phyloP scores from a whole-genome alignment of 495 filamentous ascomycete genomes.

The Podospora tetraspora region DNA sequence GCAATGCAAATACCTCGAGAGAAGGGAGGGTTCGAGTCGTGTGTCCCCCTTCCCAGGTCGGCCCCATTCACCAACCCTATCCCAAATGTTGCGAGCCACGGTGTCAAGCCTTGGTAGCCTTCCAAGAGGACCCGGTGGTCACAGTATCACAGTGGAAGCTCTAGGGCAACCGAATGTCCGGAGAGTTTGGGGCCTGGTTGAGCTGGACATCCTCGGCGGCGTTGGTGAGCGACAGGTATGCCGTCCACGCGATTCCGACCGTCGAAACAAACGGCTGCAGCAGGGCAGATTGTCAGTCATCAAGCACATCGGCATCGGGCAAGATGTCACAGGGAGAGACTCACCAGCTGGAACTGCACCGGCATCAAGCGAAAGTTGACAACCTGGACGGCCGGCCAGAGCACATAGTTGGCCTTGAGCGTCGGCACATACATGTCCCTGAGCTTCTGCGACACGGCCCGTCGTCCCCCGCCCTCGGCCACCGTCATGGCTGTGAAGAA shows the following conservation, averaged over 20 bases:
- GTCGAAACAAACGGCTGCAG: slow-evolving; percentile 92
- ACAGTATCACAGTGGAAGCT: neutral
- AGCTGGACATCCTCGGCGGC: slow-evolving; percentile 60
- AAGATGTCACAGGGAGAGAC: slow-evolving; percentile 33
- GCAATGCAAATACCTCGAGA: neutral
- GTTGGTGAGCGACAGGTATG: slow-evolving; percentile 92
- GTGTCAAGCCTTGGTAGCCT: neutral
- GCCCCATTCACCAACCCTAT: neutral
- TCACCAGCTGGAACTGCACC: slow-evolving; percentile 92
- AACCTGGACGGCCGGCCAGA: slow-evolving; percentile 96
- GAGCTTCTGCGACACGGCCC: slow-evolving; percentile 78
- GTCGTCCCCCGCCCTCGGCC: slow-evolving; percentile 83
- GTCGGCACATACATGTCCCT: slow-evolving; percentile 89
- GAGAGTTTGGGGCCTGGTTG: slow-evolving; percentile 21
- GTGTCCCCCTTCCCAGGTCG: neutral
- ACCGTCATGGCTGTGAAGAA: slow-evolving; percentile 98
- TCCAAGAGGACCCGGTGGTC: neutral
- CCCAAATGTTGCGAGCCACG: neutral
- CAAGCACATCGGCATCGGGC: neutral
- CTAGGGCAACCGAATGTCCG: slow-evolving; percentile 26
- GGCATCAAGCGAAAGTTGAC: slow-evolving; percentile 95
- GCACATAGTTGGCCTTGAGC: slow-evolving; percentile 89
- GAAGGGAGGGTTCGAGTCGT: neutral
- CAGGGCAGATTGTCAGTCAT: neutral
- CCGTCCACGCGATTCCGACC: slow-evolving; percentile 98